These are phyloP conservation scores for Lithocarpus polystachyus DNA, from an alignment of 306 rosid species.

Conservation along the genomic window DNA sequence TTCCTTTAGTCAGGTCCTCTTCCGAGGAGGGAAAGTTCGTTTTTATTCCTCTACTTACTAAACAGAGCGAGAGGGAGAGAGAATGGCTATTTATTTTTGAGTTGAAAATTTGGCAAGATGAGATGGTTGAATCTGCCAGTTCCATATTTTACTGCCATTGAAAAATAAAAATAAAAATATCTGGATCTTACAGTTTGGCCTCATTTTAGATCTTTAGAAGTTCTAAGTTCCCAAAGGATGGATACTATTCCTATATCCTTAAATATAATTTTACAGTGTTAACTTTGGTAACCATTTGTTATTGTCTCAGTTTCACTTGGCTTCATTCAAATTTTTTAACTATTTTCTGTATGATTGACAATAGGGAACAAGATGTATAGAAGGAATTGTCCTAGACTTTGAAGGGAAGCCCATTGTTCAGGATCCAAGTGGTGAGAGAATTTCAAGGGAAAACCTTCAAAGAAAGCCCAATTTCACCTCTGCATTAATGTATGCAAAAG, in stretches of 20 bases:
- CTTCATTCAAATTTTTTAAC: background rate
- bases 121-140: too few relatives aligned
- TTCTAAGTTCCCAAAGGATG: background rate
- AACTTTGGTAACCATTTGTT: background rate
- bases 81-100: too few relatives aligned
- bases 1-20: too few relatives aligned
- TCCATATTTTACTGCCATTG: too few relatives aligned
- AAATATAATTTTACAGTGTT: background rate
- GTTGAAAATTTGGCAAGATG: too few relatives aligned
- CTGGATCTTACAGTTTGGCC: background rate
- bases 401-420: background rate
- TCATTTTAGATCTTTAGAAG: background rate
- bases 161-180: too few relatives aligned
- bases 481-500: constrained; percentile 27
- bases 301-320: background rate
- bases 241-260: background rate
- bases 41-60: too few relatives aligned
- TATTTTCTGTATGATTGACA: constrained; percentile 2
- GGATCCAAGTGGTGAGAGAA: constrained; percentile 12
- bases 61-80: too few relatives aligned
- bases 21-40: too few relatives aligned
- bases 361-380: constrained; percentile 37
- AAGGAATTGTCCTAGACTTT: constrained; percentile 55
- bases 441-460: constrained; percentile 21
- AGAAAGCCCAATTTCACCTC: constrained; percentile 21